Conservation (phyloP, 2,329 filamentous ascomycete species). For the Nannizziopsis barbatae region DNA sequence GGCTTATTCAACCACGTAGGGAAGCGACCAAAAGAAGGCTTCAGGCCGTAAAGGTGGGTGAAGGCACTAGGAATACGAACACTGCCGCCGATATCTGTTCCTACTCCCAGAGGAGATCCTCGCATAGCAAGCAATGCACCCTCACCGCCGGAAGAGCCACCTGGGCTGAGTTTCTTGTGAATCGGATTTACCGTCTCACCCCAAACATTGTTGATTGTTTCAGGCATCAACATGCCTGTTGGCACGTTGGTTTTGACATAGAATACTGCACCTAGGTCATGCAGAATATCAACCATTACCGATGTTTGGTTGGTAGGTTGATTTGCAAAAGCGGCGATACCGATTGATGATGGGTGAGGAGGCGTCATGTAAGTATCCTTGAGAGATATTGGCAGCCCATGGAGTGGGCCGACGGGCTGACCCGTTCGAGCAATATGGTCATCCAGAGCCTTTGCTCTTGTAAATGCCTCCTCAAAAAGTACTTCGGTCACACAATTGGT, state of each 20-base stretch:
- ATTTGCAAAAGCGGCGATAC: slow-evolving; percentile 15
- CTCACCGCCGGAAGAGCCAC: slow-evolving; percentile 30
- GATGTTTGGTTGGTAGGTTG: slow-evolving; percentile 20
- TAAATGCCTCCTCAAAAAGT: slow-evolving; percentile 38
- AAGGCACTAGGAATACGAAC: slow-evolving; percentile 32
- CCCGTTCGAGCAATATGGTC: slow-evolving; percentile 31
- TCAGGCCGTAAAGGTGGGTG: slow-evolving; percentile 31
- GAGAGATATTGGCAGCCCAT: slow-evolving; percentile 34
- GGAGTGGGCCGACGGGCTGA: slow-evolving; percentile 29
- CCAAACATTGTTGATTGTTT: slow-evolving; percentile 35
- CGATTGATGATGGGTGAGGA: slow-evolving; percentile 17
- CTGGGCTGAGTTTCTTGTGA: slow-evolving; percentile 26
- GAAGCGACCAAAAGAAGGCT: slow-evolving; percentile 32
- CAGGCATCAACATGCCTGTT: slow-evolving; percentile 36
- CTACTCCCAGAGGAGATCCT: slow-evolving; percentile 25
- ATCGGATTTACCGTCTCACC: slow-evolving; percentile 32
- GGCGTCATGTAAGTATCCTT: slow-evolving; percentile 32
- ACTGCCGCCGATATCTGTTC: slow-evolving; percentile 34
- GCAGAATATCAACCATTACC: slow-evolving; percentile 30
- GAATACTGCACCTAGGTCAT: slow-evolving; percentile 33
- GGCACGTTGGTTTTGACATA: slow-evolving; percentile 34
- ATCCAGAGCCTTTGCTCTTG: slow-evolving; percentile 29
- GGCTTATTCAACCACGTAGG: slow-evolving; percentile 28
- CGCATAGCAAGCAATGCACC: slow-evolving; percentile 27
- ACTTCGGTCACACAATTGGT: slow-evolving; percentile 51